Base-by-base conservation (phyloP, 371 early-diverging fungal species). In the Mortierella sp. region DNA sequence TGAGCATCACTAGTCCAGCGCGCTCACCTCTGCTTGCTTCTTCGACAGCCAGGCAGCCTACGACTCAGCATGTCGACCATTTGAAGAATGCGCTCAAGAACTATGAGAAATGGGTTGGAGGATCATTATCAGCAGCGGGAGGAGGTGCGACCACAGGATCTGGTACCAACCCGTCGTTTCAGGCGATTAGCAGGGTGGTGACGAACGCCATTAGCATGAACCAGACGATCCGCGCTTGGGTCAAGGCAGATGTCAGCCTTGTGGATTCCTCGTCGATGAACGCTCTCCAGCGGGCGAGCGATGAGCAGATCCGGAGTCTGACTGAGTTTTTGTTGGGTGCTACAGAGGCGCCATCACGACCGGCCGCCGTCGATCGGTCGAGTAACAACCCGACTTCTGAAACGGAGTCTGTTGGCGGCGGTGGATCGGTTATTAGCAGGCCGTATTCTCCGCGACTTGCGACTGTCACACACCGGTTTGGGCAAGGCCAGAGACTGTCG, bases 301-400 rank as follows among this genome's bases (percentile, higher is more conserved):
- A 83, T 61, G 83, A 83, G 48, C 83, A 83, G 55, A 75, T 83
- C 61, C 71, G 79, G 24, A 83, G 75, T 47, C 63, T 83, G 45
- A 83, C 83, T 11, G 75, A 78, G 66, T 74, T 76, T 0, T 55
- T 83, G 37, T 22, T 83, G 13, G 66, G 53, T 40, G 48, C 72
- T 44, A 55, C 83, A 22, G 64, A 64, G 22, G 40, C 45, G 6
- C 41, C 44, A n/a, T 22, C 2, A 58, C 14, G n/a, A n/a, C 72
- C 6, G 14, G 26, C 71, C 4, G 64, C 65, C 26, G 67, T n/a
- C 10, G 48, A 43, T 14, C 47, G n/a, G 31, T 41, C 41, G 1
- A 41, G 7, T 43, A 66, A 44, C 44, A 66, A 66, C 66, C 44
- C 66, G 19, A 19, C 45, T 1, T 44, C 31, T 6, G 66, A 45